A percentile compares a stretch with the other conserved stretches of the same genome.
These are phyloP conservation scores for Colletotrichum aenigma DNA, from an alignment of 2,329 filamentous ascomycete genomes.

Conservation along the genomic window DNA sequence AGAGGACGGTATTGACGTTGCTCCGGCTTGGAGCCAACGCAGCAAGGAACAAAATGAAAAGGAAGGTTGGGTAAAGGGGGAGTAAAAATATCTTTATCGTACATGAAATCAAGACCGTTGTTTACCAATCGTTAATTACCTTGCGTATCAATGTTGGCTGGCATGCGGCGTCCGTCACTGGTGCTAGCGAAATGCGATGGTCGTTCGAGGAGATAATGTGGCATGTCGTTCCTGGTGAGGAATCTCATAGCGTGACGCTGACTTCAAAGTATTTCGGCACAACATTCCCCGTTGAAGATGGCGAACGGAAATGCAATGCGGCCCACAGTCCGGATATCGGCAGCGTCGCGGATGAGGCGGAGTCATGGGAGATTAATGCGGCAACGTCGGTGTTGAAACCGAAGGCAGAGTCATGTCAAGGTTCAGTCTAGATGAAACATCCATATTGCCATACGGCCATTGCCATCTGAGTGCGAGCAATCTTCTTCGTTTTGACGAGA, in stretches of 20 bases:
- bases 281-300: neutral
- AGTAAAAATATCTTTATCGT: neutral
- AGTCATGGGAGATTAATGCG: neutral
- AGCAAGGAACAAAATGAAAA: slow-evolving; percentile 64
- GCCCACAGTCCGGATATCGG: neutral
- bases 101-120: neutral
- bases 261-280: neutral
- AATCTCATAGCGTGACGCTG: neutral
- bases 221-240: neutral
- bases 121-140: neutral
- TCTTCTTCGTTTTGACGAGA: neutral
- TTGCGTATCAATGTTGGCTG: neutral
- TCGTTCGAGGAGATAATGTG: neutral
- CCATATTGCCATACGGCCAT: neutral
- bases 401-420: neutral
- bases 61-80: slow-evolving; percentile 54
- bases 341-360: neutral
- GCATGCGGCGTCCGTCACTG: neutral
- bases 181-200: neutral
- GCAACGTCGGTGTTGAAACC: neutral
- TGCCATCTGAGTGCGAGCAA: neutral
- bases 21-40: slow-evolving; percentile 62
- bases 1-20: slow-evolving; percentile 63
- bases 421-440: neutral
- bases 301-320: neutral